Evolutionary conservation across 1,284 basidiomycete genomes (phyloP), one percentile per base, ranked within the genome.

Genomic region (Austroboletus niveus): DNA sequence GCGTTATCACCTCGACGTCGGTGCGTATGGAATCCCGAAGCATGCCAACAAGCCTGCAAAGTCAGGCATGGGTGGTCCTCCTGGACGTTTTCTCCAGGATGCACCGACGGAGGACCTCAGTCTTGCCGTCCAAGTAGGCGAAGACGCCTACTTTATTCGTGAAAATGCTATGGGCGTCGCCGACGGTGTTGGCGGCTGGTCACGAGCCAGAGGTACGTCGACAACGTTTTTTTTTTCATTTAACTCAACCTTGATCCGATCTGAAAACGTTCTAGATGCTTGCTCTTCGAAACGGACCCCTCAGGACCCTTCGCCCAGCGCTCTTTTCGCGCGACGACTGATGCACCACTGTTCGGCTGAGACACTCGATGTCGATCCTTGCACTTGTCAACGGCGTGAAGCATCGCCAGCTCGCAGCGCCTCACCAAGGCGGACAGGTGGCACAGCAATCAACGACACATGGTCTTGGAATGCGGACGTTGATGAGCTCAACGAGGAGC

Each of bases 171-270:
- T 94, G 71, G 92, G 92, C 15, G 87, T 94, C 3, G 91, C 92
- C 10, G 92, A 94, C 64, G 92, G 92, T 31, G 92, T 94, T 1
- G 92, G 92, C 2, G 92, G 92, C 2, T 94, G 92, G 91, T 78
- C 85, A n/a, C 77, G 74, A 12, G 48, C 66, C 31, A 69, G 46
- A 44, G 66, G 64, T 69, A 17, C 29, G 64, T 58, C 17, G 39
- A 32, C 35, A 17, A 30, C 31, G 27, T 42, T 40, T 12, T 9
- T 6, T 6, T 10, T 45, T 2, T 20, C 57, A 64, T 51, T 60
- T 62, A 55, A 52, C 56, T 40, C 27, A 29, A 52, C 27, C n/a
- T 47, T 51, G 45, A 36, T 36, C 36, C 32, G 32, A 47, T 30
- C 35, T 39, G 48, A 15, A 24, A 47, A 30, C 10, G 7, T 9